Base-by-base conservation (phyloP, 1,284 basidiomycete genomes). In the Ganoderma leucocontextum region DNA sequence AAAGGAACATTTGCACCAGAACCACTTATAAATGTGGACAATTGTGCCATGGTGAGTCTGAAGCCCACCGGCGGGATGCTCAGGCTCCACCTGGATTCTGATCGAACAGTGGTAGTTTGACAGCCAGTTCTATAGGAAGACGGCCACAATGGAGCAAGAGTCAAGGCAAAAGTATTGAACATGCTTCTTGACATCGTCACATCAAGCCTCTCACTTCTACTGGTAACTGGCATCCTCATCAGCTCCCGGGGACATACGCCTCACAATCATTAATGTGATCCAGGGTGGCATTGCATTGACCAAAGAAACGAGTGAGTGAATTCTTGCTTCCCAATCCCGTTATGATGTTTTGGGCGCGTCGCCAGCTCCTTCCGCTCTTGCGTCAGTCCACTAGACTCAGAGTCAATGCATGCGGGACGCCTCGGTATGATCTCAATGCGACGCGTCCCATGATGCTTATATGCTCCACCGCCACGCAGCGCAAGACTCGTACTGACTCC, bases 401-500 rank as follows among this genome's bases (percentile, higher is more conserved):
- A 44, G 29, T 57, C 62, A 58, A 39, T 42, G 38, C 64, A 58
- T 22, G 52, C 52, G 52, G 49, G 19, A 55, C 52, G 47, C 36
- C 65, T 66, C 52, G 52, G 29, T 36, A 33, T 39, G 60, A 22
- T 47, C 60, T 66, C 67, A 61, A 65, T 35, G 33, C 42, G 60
- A 61, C 61, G 64, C 61, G 52, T 64, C 67, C 52, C 67, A 69
- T 67, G 67, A 69, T 62, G 58, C 68, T 64, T 22, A 67, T 63
- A 19, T 4, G 42, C 66, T 69, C 70, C 67, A 66, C 64, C 35
- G 29, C 44, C 55, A 42, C 38, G 49, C 29, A 39, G 35, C 64
- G 67, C 65, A 36, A 57, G 58, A 65, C 57, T 59, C 58, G 63
- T 49, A 60, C 62, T 57, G 42, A 62, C 62, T 60, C 44, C 59